Percentiles rank a stretch among this genome's conserved stretches.
Conservation (phyloP, 169 alveolate genomes). For the Plasmodium inui region DNA sequence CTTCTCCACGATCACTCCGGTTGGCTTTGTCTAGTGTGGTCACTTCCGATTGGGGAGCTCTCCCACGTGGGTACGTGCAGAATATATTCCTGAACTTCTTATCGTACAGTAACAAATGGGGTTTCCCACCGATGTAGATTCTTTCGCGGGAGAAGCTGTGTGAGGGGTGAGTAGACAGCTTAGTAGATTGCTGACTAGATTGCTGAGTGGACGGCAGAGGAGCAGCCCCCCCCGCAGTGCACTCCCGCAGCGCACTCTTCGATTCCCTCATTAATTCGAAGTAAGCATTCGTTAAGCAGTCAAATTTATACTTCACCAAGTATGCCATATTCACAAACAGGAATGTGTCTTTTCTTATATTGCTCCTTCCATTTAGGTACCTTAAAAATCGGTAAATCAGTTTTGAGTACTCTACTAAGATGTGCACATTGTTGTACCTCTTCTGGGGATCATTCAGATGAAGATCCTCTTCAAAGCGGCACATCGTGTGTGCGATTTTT, state of each 20-base stretch:
- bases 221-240: neutral
- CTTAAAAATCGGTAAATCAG: constrained; percentile 4
- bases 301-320: constrained; percentile 33
- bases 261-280: neutral
- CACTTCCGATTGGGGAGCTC: neutral
- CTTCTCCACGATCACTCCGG: neutral
- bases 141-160: neutral
- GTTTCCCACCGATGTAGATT: constrained; percentile 60
- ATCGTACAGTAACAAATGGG: constrained; percentile 16
- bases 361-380: constrained; percentile 17
- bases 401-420: constrained; percentile 25
- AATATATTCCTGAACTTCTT: neutral
- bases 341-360: neutral
- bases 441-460: neutral
- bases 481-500: neutral
- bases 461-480: constrained; percentile 19
- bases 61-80: neutral
- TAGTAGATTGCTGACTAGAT: too few species aligned
- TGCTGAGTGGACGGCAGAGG: too few species aligned
- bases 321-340: constrained; percentile 11
- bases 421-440: constrained; percentile 10
- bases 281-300: neutral
- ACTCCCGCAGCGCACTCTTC: neutral
- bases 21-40: neutral
- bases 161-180: too few species aligned